These are phyloP conservation scores for Kodamaea nitidulidarum DNA, from an alignment of 805 yeast genomes.

Conservation along the genomic window DNA sequence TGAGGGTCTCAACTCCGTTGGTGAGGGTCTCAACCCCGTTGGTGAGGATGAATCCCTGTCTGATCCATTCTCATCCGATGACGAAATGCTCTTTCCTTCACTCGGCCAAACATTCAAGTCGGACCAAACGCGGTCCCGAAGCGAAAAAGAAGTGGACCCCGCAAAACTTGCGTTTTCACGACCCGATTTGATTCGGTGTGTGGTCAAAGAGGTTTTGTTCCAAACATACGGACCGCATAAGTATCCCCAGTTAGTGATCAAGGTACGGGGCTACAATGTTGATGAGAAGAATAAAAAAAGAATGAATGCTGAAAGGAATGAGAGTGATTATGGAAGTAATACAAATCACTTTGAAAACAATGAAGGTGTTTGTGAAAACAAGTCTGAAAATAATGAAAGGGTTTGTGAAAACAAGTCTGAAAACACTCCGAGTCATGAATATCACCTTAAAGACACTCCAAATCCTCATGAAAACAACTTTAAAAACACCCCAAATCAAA, in stretches of 20 bases:
- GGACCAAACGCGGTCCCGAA: neutral
- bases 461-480: too few species aligned
- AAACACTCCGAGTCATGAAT: too few species aligned
- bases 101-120: conserved; percentile 5
- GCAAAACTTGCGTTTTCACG: conserved; percentile 38
- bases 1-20: too few species aligned
- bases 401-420: too few species aligned
- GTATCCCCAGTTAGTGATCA: neutral
- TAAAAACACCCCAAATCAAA: too few species aligned
- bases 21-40: too few species aligned
- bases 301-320: too few species aligned
- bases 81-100: neutral
- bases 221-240: conserved; percentile 27
- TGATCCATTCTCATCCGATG: conserved; percentile 4
- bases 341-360: too few species aligned
- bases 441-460: too few species aligned
- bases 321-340: too few species aligned
- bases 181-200: conserved; percentile 46
- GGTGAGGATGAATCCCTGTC: neutral
- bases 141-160: conserved; percentile 12
- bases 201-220: conserved; percentile 33
- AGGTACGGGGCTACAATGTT: neutral
- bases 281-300: neutral
- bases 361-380: too few species aligned
- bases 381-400: too few species aligned